Evolutionary conservation across 176 grass and related monocot genomes (phyloP).

Genomic region (Phoenix dactylifera): DNA sequence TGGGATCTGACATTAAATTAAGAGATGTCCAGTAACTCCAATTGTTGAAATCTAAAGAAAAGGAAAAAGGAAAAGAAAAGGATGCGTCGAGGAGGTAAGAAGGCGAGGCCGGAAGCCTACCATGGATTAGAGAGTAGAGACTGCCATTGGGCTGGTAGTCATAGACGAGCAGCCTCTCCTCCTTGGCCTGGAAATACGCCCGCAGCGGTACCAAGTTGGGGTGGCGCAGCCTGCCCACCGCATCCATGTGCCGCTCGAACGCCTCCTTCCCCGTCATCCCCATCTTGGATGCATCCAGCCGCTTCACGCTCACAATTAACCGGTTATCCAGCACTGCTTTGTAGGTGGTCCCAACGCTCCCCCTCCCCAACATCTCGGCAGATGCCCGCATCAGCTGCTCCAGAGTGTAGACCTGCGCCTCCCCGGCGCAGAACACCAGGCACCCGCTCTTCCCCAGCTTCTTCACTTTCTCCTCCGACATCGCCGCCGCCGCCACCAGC

Average conservation of each 20-base stretch:
- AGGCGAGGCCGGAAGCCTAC: constrained; percentile 16
- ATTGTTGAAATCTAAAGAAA: neutral
- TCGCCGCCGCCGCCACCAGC: constrained; percentile 36
- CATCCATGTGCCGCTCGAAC: constrained; percentile 94
- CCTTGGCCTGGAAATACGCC: constrained; percentile 92
- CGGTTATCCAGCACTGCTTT: constrained; percentile 70
- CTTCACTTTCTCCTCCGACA: constrained; percentile 72
- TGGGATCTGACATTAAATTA: too few species aligned
- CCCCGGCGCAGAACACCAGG: constrained; percentile 77
- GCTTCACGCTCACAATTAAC: constrained; percentile 72
- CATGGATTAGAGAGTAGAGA: constrained; percentile 70
- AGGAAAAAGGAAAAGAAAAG: neutral
- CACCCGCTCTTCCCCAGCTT: constrained; percentile 74
- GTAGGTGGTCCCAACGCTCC: constrained; percentile 78
- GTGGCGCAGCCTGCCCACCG: constrained; percentile 71
- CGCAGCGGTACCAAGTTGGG: constrained; percentile 72
- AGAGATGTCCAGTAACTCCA: too few species aligned
- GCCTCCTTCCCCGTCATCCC: constrained; percentile 45
- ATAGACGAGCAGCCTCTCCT: constrained; percentile 90
- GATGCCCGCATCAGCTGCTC: constrained; percentile 96
- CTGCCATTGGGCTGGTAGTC: constrained; percentile 96
- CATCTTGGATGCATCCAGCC: constrained; percentile 66
- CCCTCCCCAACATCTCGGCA: constrained; percentile 83
- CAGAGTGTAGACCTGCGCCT: constrained; percentile 54
- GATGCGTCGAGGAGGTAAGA: neutral